Percentiles rank a stretch among this genome's conserved stretches.
Conservation (phyloP, 2,329 filamentous ascomycete species). For the Calonectria honghensis region DNA sequence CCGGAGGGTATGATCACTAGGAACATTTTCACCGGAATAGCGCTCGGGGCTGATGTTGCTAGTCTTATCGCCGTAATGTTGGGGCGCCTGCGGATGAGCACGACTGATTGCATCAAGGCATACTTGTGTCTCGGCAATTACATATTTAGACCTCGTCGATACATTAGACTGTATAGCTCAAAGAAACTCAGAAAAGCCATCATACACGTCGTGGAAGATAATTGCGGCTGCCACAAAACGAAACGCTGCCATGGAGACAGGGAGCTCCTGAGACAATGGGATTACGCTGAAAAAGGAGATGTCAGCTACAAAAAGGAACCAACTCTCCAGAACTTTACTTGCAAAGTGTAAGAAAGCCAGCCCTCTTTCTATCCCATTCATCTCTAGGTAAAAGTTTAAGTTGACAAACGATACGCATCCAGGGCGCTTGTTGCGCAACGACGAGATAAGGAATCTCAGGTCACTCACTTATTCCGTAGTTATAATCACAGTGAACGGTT, state of each 20-base stretch:
- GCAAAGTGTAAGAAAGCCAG: constrained; percentile 5
- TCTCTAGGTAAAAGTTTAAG: too few relatives aligned
- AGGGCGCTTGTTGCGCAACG: constrained; percentile 8
- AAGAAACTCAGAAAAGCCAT: constrained; percentile 8
- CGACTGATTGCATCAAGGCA: constrained; percentile 5
- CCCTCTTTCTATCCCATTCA: neutral
- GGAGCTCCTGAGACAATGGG: constrained; percentile 12
- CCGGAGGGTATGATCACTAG: constrained; percentile 7
- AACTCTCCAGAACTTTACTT: neutral
- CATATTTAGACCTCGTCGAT: constrained; percentile 6
- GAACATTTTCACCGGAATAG: too few relatives aligned
- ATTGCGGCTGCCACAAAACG: constrained; percentile 5
- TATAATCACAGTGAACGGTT: constrained; percentile 20
- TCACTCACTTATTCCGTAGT: constrained; percentile 16
- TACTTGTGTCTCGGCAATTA: constrained; percentile 16
- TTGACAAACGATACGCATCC: neutral
- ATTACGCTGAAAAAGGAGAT: constrained; percentile 8
- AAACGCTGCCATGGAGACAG: neutral
- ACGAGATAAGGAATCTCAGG: neutral
- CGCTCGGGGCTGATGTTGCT: neutral
- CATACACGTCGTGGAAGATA: neutral
- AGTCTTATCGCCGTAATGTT: constrained; percentile 24
- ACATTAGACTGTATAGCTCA: neutral
- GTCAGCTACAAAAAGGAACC: neutral
- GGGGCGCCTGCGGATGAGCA: constrained; percentile 17